Evolutionary conservation across 345 rosid species (phyloP).

Genomic region (Populus euphratica): DNA sequence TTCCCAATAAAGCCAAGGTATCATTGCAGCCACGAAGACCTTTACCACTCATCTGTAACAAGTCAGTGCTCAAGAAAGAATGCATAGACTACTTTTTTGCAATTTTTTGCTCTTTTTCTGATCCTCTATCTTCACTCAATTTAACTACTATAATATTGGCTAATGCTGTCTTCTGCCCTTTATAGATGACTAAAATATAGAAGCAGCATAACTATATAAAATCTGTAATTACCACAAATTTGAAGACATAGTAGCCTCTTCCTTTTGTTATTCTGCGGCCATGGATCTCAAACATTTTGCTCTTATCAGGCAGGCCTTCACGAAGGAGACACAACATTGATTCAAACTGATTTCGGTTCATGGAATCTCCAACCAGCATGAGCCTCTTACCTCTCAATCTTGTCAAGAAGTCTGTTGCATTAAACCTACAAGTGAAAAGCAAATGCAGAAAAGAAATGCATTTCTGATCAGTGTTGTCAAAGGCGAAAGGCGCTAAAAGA

Average conservation of each 20-base stretch:
- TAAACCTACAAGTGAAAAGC: conserved; percentile 66
- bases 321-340: conserved; percentile 84
- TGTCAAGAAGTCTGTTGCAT: conserved; percentile 88
- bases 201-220: conserved; percentile 15
- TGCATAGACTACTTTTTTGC: background rate
- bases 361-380: conserved; percentile 91
- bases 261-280: conserved; percentile 84
- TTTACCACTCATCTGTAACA: background rate
- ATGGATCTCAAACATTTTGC: conserved; percentile 67
- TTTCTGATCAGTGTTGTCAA: background rate
- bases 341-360: conserved; percentile 92
- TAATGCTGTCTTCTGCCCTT: background rate
- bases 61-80: background rate
- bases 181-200: background rate
- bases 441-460: conserved; percentile 28
- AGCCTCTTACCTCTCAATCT: conserved; percentile 76
- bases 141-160: background rate
- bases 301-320: conserved; percentile 61
- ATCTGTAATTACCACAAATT: conserved; percentile 52
- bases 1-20: background rate
- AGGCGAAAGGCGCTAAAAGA: no score
- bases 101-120: background rate
- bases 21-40: background rate
- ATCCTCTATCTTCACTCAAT: background rate
- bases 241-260: conserved; percentile 77